Evolutionary conservation across 139 green algal species (phyloP), one percentile per base, ranked within the genome.

Genomic region (Bryopsis sp.): DNA sequence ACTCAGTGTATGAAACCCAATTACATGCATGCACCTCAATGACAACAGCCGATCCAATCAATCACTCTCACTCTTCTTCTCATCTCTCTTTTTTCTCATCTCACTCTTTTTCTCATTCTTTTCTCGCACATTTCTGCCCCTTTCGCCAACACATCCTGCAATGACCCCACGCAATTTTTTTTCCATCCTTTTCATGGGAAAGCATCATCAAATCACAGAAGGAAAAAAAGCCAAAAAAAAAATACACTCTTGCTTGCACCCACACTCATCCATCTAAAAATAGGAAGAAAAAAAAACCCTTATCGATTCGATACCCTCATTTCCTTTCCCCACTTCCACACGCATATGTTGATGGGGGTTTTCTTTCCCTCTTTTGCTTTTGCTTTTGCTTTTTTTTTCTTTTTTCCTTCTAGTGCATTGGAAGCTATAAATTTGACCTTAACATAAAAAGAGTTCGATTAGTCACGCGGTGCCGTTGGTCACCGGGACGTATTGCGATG

Each of bases 401-500:
- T 54, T 54, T 11, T 11, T 19, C 43, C 15, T 54, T 54, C 43
- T 54, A 11, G n/a, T n/a, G n/a, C n/a, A n/a, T n/a, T n/a, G n/a
- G n/a, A n/a, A n/a, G n/a, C n/a, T n/a, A n/a, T n/a, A n/a, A n/a
- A n/a, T n/a, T n/a, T n/a, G n/a, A n/a, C n/a, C n/a, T n/a, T n/a
- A n/a, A n/a, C n/a, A n/a, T n/a, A n/a, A n/a, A n/a, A n/a, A n/a
- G n/a, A n/a, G n/a, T n/a, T n/a, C n/a, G n/a, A n/a, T n/a, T n/a
- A n/a, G n/a, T n/a, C n/a, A n/a, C n/a, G n/a, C n/a, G n/a, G n/a
- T n/a, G n/a, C n/a, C n/a, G n/a, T n/a, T n/a, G n/a, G n/a, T n/a
- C n/a, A n/a, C n/a, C n/a, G n/a, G n/a, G 24, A 58, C 39, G 66
- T 74, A 78, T 32, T 48, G 70, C 67, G 83, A 73, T 24, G 74